These are phyloP conservation scores for Erodium trifolium DNA, from an alignment of 441 rosid species.

Conservation along the genomic window DNA sequence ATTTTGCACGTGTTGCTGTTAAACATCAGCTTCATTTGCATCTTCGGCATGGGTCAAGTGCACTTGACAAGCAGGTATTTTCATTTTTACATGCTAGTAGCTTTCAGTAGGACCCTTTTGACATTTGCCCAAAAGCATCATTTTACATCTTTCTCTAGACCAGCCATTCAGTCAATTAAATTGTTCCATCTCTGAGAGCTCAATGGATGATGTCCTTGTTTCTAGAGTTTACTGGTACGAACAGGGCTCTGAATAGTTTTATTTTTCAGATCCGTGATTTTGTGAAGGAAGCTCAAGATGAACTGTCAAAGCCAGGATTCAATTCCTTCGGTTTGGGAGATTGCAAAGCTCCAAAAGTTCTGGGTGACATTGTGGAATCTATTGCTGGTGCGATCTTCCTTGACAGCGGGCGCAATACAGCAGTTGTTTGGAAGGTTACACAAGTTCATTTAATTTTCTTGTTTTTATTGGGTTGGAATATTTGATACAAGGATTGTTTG, in stretches of 20 bases:
- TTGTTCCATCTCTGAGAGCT: neutral
- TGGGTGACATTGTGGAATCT: constrained; percentile 94
- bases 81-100: neutral
- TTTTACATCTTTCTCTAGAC: neutral
- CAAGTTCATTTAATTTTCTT: neutral
- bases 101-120: too few species aligned
- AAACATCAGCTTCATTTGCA: constrained; percentile 86
- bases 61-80: constrained; percentile 76
- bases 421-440: constrained; percentile 81
- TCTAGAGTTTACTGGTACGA: constrained; percentile 1
- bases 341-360: constrained; percentile 99
- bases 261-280: constrained; percentile 80
- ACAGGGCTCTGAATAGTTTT: constrained; percentile 12
- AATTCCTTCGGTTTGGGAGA: constrained; percentile 97
- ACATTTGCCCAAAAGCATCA: too few species aligned
- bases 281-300: constrained; percentile 81
- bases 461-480: neutral
- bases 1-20: constrained; percentile 97
- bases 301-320: constrained; percentile 76
- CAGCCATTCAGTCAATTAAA: too few species aligned
- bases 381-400: constrained; percentile 98
- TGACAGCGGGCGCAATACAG: constrained; percentile 70
- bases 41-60: constrained; percentile 95
- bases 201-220: neutral
- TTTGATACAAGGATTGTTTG: constrained; percentile 11